phyloP scores from a whole-genome alignment of 768 basidiomycete genomes.

The Pleurotus citrinopileatus region DNA sequence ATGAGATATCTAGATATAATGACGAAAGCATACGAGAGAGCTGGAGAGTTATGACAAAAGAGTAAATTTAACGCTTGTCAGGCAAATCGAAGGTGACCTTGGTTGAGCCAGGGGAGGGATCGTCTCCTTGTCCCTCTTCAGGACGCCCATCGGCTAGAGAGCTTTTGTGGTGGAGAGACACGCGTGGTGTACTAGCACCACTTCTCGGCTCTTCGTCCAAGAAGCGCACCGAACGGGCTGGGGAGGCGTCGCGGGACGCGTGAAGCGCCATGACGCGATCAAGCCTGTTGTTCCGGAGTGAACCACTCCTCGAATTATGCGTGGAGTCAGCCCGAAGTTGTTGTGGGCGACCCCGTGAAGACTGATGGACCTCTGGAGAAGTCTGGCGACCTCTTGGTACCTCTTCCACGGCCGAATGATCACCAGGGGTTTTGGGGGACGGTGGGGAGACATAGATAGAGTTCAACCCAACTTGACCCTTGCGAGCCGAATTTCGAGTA shows the following conservation, averaged over 20 bases:
- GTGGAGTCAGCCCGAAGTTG: conserved; percentile 1
- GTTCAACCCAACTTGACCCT: neutral
- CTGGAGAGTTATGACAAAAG: neutral
- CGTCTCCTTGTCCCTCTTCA: neutral
- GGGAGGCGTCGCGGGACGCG: conserved; percentile 22
- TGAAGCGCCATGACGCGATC: conserved; percentile 15
- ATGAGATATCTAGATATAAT: neutral
- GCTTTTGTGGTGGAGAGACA: neutral
- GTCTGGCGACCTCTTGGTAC: neutral
- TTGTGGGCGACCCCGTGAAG: conserved; percentile 1
- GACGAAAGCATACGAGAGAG: neutral
- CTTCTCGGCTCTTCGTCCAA: conserved; percentile 18
- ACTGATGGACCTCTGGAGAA: neutral
- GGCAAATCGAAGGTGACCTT: conserved; percentile 9
- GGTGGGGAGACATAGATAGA: neutral
- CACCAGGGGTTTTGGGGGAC: neutral
- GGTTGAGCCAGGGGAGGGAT: neutral
- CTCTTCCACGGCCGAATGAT: neutral
- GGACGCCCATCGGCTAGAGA: neutral
- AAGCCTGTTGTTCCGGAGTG: conserved; percentile 15
- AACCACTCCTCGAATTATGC: conserved; percentile 9
- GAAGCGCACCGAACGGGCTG: conserved; percentile 27
- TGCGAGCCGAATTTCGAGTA: conserved; percentile 11
- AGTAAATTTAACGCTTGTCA: neutral
- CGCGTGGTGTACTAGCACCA: conserved; percentile 17